Evolutionary conservation across 2,329 filamentous ascomycete genomes (phyloP).

Genomic region (Colletotrichum eremochloae): DNA sequence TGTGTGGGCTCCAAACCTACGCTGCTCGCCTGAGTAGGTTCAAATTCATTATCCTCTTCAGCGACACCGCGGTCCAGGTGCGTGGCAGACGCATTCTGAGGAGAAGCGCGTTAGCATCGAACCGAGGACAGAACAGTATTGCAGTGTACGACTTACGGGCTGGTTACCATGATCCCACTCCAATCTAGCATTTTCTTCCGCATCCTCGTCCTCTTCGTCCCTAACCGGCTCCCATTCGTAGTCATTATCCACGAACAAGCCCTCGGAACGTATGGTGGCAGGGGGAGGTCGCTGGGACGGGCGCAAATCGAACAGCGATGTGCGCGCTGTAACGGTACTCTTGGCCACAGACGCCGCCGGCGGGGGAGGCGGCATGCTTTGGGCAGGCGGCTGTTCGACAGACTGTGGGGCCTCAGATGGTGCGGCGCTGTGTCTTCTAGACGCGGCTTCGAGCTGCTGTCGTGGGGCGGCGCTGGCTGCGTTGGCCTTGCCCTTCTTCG

Average conservation of each 20-base stretch:
- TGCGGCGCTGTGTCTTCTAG: conserved; percentile 58
- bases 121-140: background rate
- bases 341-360: conserved; percentile 43
- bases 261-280: conserved; percentile 73
- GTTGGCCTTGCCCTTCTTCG: conserved; percentile 56
- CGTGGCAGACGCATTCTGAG: conserved; percentile 59
- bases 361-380: conserved; percentile 48
- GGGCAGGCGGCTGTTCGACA: conserved; percentile 45
- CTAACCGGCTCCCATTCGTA: conserved; percentile 79
- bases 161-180: conserved; percentile 81
- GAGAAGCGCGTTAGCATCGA: conserved; percentile 48
- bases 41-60: conserved; percentile 45
- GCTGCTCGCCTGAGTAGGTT: conserved; percentile 45
- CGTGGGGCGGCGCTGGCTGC: conserved; percentile 56
- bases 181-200: conserved; percentile 75
- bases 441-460: conserved; percentile 62
- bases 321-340: conserved; percentile 34
- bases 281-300: conserved; percentile 68
- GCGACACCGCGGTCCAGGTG: conserved; percentile 58
- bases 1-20: conserved; percentile 77
- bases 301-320: conserved; percentile 58
- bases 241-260: conserved; percentile 82
- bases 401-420: conserved; percentile 51
- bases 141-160: conserved; percentile 61
- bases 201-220: conserved; percentile 69